A percentile compares a stretch with the other conserved stretches of the same genome.
These are phyloP conservation scores for Leishmania braziliensis DNA, from an alignment of 208 protist species.

Conservation along the genomic window DNA sequence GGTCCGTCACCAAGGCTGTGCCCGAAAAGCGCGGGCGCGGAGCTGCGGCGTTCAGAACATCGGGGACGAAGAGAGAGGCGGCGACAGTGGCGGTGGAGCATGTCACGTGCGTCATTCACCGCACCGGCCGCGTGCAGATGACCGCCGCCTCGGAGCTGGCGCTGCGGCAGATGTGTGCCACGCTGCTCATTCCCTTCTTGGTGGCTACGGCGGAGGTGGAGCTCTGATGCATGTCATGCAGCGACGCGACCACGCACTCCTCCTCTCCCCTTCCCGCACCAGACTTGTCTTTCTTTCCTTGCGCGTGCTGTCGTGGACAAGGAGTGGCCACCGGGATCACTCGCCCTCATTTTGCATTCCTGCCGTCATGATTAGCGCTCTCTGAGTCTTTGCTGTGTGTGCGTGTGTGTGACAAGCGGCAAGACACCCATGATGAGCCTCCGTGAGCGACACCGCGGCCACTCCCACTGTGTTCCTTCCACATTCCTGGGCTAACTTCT, in stretches of 20 bases:
- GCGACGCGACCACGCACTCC: not conserved
- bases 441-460: too few relatives aligned
- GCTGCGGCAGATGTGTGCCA: conserved; percentile 18
- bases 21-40: not conserved
- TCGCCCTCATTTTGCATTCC: not conserved
- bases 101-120: conserved; percentile 20
- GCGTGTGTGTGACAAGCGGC: not conserved
- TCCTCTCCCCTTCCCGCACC: not conserved
- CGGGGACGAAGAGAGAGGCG: not conserved
- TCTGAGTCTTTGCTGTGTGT: not conserved
- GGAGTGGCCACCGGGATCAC: not conserved
- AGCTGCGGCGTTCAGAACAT: not conserved
- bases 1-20: not conserved
- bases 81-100: conserved; percentile 16
- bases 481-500: too few relatives aligned
- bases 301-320: too few relatives aligned
- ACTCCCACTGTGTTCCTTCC: too few relatives aligned
- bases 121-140: conserved; percentile 19
- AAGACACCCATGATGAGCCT: too few relatives aligned
- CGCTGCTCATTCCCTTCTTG: conserved; percentile 27
- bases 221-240: not conserved
- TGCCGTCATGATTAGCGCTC: not conserved
- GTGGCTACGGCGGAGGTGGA: conserved; percentile 28
- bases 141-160: conserved; percentile 17
- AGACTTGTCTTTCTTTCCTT: not conserved